Evolutionary conservation across 108 stramenopile species (phyloP).

Genomic region (Epipyxis sp.): DNA sequence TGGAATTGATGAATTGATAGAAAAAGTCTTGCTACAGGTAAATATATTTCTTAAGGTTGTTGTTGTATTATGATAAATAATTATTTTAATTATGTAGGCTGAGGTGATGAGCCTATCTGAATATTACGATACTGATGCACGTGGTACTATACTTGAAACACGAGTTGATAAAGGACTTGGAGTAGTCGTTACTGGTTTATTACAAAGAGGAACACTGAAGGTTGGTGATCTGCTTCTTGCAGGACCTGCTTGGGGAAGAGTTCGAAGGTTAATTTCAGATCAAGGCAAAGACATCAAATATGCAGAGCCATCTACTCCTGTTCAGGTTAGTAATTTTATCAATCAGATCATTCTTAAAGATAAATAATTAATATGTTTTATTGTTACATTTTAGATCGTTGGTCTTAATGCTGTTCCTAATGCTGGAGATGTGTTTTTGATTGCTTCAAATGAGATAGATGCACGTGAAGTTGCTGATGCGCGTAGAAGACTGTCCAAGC

Average conservation of each 20-base stretch:
- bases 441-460: slow-evolving; percentile 35
- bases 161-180: slow-evolving; percentile 72
- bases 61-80: too few species aligned
- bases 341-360: not conserved
- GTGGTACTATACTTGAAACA: slow-evolving; percentile 90
- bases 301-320: slow-evolving; percentile 78
- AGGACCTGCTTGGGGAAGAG: slow-evolving; percentile 79
- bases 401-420: slow-evolving; percentile 70
- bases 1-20: slow-evolving; percentile 87
- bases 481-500: slow-evolving; percentile 24
- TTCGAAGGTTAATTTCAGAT: slow-evolving; percentile 61
- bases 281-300: slow-evolving; percentile 56
- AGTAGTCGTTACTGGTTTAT: slow-evolving; percentile 83
- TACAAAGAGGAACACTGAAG: slow-evolving; percentile 86
- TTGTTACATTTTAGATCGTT: slow-evolving; percentile 5
- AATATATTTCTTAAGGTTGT: too few species aligned
- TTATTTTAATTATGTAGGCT: slow-evolving; percentile 60
- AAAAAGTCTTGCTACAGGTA: slow-evolving; percentile 54
- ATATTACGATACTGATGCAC: slow-evolving; percentile 73
- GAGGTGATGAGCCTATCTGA: slow-evolving; percentile 88
- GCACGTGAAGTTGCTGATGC: slow-evolving; percentile 45
- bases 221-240: slow-evolving; percentile 88
- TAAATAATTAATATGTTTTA: not conserved
- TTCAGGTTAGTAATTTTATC: slow-evolving; percentile 39
- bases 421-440: slow-evolving; percentile 79